phyloP scores from a whole-genome alignment of 306 rosid species.

The Argentina anserina region DNA sequence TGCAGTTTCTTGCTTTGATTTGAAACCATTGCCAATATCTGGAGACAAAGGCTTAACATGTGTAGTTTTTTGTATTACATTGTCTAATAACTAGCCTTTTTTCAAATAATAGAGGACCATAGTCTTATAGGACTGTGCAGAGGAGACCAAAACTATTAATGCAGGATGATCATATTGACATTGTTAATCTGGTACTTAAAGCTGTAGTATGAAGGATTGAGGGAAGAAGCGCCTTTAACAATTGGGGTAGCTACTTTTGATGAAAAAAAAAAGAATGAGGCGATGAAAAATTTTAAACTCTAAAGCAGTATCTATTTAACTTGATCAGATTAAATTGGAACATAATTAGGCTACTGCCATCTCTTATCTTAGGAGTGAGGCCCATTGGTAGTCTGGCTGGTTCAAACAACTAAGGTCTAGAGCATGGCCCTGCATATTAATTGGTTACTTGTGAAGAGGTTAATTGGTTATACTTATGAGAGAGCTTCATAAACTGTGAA shows the following conservation, averaged over 20 bases:
- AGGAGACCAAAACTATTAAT: background rate
- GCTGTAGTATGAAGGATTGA: background rate
- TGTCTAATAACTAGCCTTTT: background rate
- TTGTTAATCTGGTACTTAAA: background rate
- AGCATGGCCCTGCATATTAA: background rate
- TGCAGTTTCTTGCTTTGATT: background rate
- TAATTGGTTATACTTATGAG: background rate
- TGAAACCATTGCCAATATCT: background rate
- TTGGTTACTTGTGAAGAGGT: background rate
- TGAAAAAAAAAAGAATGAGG: background rate
- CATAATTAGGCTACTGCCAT: background rate
- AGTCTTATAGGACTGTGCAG: background rate
- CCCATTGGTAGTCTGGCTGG: background rate
- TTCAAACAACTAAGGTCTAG: background rate
- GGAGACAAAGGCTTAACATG: background rate
- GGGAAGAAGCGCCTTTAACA: background rate
- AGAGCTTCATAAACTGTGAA: background rate
- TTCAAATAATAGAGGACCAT: background rate
- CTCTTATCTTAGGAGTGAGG: background rate
- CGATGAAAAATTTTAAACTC: background rate
- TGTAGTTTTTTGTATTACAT: background rate
- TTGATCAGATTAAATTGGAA: conserved; percentile 2
- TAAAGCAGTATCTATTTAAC: background rate
- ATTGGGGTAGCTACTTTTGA: background rate
- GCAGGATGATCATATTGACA: background rate